Conservation (phyloP, 2,329 filamentous ascomycete genomes). For the Ceratocystis smalleyi region DNA sequence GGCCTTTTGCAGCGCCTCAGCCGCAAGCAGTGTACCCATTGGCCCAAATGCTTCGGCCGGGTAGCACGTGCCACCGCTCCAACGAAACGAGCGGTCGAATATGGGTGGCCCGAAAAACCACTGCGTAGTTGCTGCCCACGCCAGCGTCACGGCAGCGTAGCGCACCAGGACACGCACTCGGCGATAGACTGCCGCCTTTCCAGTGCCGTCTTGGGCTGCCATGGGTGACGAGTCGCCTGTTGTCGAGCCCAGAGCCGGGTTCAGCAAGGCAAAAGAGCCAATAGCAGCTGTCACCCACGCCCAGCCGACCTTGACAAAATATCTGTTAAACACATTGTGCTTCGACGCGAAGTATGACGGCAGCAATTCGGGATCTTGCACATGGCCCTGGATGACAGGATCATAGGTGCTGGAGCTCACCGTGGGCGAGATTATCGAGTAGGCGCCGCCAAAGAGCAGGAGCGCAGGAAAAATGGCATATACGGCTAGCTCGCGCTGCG, state of each 20-base stretch:
- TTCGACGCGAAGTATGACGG: constrained; percentile 90
- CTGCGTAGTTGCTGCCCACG: constrained; percentile 81
- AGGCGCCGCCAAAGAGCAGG: constrained; percentile 67
- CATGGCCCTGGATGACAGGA: constrained; percentile 45
- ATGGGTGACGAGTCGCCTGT: background rate
- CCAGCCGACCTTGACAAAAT: constrained; percentile 95
- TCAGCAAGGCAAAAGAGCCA: constrained; percentile 49
- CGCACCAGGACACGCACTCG: constrained; percentile 44
- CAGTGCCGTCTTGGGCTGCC: background rate
- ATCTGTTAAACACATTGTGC: constrained; percentile 75
- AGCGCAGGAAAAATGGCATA: constrained; percentile 61
- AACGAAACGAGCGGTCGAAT: constrained; percentile 77
- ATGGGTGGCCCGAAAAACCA: constrained; percentile 90
- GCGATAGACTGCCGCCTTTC: constrained; percentile 22
- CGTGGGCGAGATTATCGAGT: constrained; percentile 59
- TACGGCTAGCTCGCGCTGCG: constrained; percentile 47
- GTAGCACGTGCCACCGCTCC: constrained; percentile 76
- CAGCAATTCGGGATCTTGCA: constrained; percentile 28
- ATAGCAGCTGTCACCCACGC: constrained; percentile 73
- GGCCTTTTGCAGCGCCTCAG: background rate
- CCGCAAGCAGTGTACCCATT: constrained; percentile 1
- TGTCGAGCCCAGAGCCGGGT: constrained; percentile 36
- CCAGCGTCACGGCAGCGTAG: constrained; percentile 55
- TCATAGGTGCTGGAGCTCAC: constrained; percentile 51
- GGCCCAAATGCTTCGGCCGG: constrained; percentile 27